Evolutionary conservation across 2,329 filamentous ascomycete species (phyloP).

Genomic region (Penicillium sclerotigenum): DNA sequence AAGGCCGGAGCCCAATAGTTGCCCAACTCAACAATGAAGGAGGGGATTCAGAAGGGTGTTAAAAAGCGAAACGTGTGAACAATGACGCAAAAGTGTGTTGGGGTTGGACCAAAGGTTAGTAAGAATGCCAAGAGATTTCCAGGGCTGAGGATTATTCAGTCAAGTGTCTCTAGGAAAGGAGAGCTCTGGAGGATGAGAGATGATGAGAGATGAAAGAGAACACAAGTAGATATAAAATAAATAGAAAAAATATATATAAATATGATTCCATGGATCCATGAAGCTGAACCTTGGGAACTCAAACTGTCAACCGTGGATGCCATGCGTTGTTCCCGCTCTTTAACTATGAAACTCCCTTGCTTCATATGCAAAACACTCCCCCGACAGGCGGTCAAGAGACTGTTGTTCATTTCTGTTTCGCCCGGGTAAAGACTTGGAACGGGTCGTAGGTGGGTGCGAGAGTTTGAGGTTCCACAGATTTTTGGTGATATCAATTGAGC

Average conservation of each 20-base stretch:
- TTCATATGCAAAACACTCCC: neutral
- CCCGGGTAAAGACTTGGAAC: neutral
- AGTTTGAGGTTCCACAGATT: neutral
- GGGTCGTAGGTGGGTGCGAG: neutral
- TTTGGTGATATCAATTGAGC: neutral
- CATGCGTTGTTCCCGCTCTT: neutral
- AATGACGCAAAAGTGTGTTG: slow-evolving; percentile 12
- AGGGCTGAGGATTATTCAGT: neutral
- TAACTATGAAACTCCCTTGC: slow-evolving; percentile 6
- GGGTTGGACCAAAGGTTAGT: slow-evolving; percentile 4
- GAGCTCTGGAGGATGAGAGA: too few species aligned
- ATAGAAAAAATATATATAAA: neutral
- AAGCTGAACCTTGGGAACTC: neutral
- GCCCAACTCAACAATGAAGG: slow-evolving; percentile 6
- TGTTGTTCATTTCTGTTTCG: neutral
- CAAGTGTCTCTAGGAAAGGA: neutral
- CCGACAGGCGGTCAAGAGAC: neutral
- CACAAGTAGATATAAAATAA: neutral
- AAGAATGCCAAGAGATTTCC: neutral
- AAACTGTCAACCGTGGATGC: slow-evolving; percentile 1
- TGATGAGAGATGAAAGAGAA: neutral
- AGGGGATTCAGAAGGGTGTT: neutral
- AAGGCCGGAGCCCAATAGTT: slow-evolving; percentile 5
- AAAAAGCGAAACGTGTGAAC: slow-evolving; percentile 1
- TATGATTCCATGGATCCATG: neutral